Base-by-base conservation (phyloP, 495 filamentous ascomycete genomes). In the Haplographium delicatum region DNA sequence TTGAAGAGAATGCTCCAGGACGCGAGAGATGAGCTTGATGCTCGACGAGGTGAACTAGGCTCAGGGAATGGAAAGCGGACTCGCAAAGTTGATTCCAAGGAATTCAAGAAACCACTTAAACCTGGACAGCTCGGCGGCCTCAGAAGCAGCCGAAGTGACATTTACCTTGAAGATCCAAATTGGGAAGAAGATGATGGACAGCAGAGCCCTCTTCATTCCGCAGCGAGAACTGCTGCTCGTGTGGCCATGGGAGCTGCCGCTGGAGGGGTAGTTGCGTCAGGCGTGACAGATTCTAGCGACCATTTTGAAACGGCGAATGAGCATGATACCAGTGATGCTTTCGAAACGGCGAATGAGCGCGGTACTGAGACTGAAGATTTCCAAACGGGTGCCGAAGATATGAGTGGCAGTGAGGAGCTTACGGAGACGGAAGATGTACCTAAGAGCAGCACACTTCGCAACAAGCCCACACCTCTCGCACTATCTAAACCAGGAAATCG, bases 1-100 rank as follows among this genome's bases (percentile, higher is more conserved):
- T 75, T 96, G 39, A 91, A 87, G 66, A 86, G 94, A 47, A 88
- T 98, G 81, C 77, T 98, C 25, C 94, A 96, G 70, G 93, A 98
- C 56, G 85, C 90, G 28, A 82, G 93, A 23, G 93, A 98, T 65
- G 94, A 98, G 59, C 67, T 98, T 20, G 93, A 97, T 68, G 75
- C 79, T 53, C 68, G 83, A 25, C 81, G 90, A 47, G 65, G 68
- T 60, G 66, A 65, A 31, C 59, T 62, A 22, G 72, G 73, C 11
- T 56, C 74, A 22, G 73, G 69, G 19, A 67, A 69, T 25, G 69
- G 62, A 22, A 74, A 69, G 41, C 90, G 88, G 60, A 81, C 76
- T 56, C 79, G 85, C 30, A 90, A 86, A 68, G 71, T 78, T 19
- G 86, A 89, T 39, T 64, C 77, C 0, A 84, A 84, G 48, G 71